Conservation (phyloP, 1,284 basidiomycete genomes). For the Boletus smithii region DNA sequence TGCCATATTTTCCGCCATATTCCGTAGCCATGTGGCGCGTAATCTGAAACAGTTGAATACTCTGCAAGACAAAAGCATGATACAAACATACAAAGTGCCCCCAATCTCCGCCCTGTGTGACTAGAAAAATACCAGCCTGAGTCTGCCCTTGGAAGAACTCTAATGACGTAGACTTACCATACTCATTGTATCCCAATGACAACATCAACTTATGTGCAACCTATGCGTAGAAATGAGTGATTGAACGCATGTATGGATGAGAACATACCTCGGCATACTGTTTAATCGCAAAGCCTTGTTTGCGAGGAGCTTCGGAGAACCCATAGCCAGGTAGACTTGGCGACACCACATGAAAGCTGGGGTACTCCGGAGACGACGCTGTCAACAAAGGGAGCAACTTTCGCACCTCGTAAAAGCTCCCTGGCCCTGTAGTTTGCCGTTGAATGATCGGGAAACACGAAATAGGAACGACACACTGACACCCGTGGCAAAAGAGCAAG, state of each 20-base stretch:
- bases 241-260: neutral
- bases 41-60: conserved; percentile 32
- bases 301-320: conserved; percentile 46
- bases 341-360: conserved; percentile 58
- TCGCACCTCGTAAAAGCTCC: conserved; percentile 52
- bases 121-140: conserved; percentile 28
- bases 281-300: conserved; percentile 34
- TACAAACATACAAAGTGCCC: conserved; percentile 37
- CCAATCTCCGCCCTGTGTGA: conserved; percentile 57
- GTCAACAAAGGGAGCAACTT: conserved; percentile 53
- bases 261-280: conserved; percentile 42
- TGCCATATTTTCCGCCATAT: conserved; percentile 42
- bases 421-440: conserved; percentile 43
- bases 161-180: conserved; percentile 36
- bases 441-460: neutral
- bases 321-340: conserved; percentile 54
- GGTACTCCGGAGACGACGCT: conserved; percentile 39
- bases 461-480: conserved; percentile 28
- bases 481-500: conserved; percentile 47
- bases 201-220: conserved; percentile 50
- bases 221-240: conserved; percentile 6
- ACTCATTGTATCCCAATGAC: conserved; percentile 49
- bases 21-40: conserved; percentile 37
- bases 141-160: neutral
- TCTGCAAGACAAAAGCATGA: neutral